phyloP scores from a whole-genome alignment of 352 stramenopile genomes.

The Phytophthora lateralis region DNA sequence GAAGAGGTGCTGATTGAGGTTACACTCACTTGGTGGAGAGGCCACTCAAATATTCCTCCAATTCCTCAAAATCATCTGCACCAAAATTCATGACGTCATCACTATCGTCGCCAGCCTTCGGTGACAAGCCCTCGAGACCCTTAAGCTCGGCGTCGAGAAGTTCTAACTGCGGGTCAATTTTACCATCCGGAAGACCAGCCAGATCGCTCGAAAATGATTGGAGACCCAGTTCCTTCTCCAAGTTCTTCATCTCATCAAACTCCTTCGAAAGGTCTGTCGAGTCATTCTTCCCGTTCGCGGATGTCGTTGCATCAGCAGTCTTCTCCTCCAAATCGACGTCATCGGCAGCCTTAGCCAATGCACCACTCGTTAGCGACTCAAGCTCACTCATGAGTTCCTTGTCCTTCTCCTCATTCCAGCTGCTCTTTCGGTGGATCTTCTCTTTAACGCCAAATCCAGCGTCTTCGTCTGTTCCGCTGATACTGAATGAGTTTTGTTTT shows the following conservation, averaged over 20 bases:
- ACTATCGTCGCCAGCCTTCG: slow-evolving; percentile 42
- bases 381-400: slow-evolving; percentile 88
- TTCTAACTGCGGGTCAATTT: slow-evolving; percentile 68
- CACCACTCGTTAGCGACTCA: slow-evolving; percentile 72
- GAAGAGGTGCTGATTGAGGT: neutral
- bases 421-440: slow-evolving; percentile 67
- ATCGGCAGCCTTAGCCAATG: slow-evolving; percentile 51
- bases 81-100: slow-evolving; percentile 88
- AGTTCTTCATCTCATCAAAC: slow-evolving; percentile 83
- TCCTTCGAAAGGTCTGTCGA: slow-evolving; percentile 62
- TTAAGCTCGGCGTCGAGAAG: slow-evolving; percentile 78
- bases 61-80: slow-evolving; percentile 88
- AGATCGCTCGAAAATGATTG: slow-evolving; percentile 61
- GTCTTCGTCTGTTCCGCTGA: slow-evolving; percentile 71
- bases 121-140: slow-evolving; percentile 59
- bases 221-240: slow-evolving; percentile 85
- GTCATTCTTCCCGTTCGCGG: slow-evolving; percentile 34
- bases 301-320: slow-evolving; percentile 17
- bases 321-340: slow-evolving; percentile 55
- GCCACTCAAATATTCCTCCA: slow-evolving; percentile 88
- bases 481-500: slow-evolving; percentile 75
- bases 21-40: slow-evolving; percentile 55
- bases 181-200: slow-evolving; percentile 46
- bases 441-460: slow-evolving; percentile 32
- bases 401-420: slow-evolving; percentile 87